Percentiles rank a stretch among this genome's conserved stretches.
Evolutionary conservation across 805 yeast genomes (phyloP).

Genomic region (Metschnikowia bowlesiae): DNA sequence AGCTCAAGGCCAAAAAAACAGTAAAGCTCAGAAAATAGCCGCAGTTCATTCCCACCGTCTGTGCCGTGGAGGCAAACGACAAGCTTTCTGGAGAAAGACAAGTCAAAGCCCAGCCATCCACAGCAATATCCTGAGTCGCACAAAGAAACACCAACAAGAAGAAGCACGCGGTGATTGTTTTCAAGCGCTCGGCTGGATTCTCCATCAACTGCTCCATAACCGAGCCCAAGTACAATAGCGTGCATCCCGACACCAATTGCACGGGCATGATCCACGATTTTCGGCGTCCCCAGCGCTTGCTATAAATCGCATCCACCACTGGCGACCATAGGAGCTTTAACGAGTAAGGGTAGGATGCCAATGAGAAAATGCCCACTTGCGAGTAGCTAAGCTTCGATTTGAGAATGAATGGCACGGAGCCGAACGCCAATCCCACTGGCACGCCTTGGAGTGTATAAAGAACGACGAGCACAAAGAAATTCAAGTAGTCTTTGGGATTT

Average conservation of each 20-base stretch:
- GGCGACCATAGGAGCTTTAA: conserved; percentile 94
- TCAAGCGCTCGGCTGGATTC: conserved; percentile 47
- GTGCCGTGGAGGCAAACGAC: conserved; percentile 95
- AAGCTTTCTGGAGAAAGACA: conserved; percentile 72
- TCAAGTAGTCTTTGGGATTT: conserved; percentile 12
- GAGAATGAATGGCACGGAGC: conserved; percentile 84
- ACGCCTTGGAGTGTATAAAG: conserved; percentile 90
- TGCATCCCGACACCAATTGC: conserved; percentile 71
- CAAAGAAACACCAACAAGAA: conserved; percentile 78
- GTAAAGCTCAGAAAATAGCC: conserved; percentile 93
- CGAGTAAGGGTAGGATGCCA: conserved; percentile 94
- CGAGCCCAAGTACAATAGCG: conserved; percentile 62
- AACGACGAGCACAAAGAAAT: conserved; percentile 62
- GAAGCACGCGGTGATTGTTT: conserved; percentile 62
- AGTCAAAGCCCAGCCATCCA: conserved; percentile 98
- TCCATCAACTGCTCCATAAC: conserved; percentile 46
- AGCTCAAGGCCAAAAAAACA: conserved; percentile 82
- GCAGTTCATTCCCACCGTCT: conserved; percentile 88
- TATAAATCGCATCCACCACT: conserved; percentile 82
- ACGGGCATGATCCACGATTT: conserved; percentile 94
- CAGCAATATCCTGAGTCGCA: conserved; percentile 98
- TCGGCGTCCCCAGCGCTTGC: conserved; percentile 67
- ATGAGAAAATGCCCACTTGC: conserved; percentile 83
- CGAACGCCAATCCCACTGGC: conserved; percentile 94
- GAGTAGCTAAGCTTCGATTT: conserved; percentile 80